Percentiles rank a stretch among this genome's conserved stretches.
phyloP scores from a whole-genome alignment of 139 green algal genomes.

The Astrephomene gubernaculifera region DNA sequence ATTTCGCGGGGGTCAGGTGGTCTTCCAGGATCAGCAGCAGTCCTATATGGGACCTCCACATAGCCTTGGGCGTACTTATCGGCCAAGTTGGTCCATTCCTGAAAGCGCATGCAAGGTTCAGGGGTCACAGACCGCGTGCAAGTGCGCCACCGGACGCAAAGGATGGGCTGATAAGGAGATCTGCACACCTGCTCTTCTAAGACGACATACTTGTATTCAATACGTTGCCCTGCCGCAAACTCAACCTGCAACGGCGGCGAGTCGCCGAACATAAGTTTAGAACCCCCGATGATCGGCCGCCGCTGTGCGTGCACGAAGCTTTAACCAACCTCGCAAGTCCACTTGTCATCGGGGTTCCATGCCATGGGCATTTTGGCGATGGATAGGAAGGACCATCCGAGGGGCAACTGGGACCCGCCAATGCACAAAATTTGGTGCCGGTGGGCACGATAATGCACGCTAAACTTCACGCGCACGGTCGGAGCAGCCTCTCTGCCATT shows the following conservation, averaged over 20 bases:
- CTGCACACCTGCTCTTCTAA: slow-evolving; percentile 92
- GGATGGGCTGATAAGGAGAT: too few species aligned
- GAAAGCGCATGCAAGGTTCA: slow-evolving; percentile 6
- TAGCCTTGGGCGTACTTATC: slow-evolving; percentile 83
- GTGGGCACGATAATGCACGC: slow-evolving; percentile 88
- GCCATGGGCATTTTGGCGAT: slow-evolving; percentile 94
- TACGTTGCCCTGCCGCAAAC: slow-evolving; percentile 78
- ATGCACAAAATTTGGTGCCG: slow-evolving; percentile 93
- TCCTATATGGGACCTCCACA: slow-evolving; percentile 85
- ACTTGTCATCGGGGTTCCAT: slow-evolving; percentile 88
- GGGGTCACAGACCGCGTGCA: not conserved
- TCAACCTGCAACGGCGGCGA: slow-evolving; percentile 74
- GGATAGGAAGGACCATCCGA: slow-evolving; percentile 93
- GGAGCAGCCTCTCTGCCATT: not conserved
- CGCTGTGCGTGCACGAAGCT: not conserved
- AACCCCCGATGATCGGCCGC: not conserved
- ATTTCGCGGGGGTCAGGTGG: slow-evolving; percentile 89
- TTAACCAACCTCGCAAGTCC: slow-evolving; percentile 81
- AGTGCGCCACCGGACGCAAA: not conserved
- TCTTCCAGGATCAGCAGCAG: slow-evolving; percentile 71
- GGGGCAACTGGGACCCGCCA: slow-evolving; percentile 81
- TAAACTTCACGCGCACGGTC: slow-evolving; percentile 76
- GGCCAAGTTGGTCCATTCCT: slow-evolving; percentile 91
- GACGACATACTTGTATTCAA: slow-evolving; percentile 97
- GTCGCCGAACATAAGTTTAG: not conserved